These are phyloP conservation scores for Abortiporus biennis DNA, from an alignment of 1,284 basidiomycete species.

Conservation along the genomic window DNA sequence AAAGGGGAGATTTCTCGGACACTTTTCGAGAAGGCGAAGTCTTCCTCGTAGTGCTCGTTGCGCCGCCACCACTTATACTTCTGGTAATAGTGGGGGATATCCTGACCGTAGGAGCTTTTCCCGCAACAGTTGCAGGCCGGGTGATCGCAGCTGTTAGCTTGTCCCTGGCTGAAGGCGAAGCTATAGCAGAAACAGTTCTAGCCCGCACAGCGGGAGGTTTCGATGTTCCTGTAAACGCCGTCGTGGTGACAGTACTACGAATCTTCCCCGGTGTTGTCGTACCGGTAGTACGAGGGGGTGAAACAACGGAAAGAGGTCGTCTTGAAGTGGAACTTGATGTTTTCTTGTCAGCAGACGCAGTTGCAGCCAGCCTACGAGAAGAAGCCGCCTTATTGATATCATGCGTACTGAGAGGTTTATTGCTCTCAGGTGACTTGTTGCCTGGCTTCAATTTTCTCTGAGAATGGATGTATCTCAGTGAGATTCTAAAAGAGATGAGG, in stretches of 20 bases:
- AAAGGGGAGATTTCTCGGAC: too few relatives aligned
- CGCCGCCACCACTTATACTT: too few relatives aligned
- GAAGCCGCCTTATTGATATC: constrained; percentile 18
- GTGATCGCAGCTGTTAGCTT: neutral
- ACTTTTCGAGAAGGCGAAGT: too few relatives aligned
- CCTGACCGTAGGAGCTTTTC: constrained; percentile 5
- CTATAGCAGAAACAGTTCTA: constrained; percentile 8
- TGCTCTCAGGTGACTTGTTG: neutral
- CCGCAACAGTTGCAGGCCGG: constrained; percentile 7
- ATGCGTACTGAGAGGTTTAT: constrained; percentile 19
- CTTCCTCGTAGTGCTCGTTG: too few relatives aligned
- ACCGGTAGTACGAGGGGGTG: constrained; percentile 11
- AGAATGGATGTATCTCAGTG: neutral
- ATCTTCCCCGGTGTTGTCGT: neutral
- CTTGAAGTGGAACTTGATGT: neutral
- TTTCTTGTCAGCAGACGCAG: constrained; percentile 10
- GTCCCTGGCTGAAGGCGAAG: neutral
- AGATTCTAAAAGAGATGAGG: too few relatives aligned
- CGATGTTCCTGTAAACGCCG: neutral
- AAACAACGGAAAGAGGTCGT: constrained; percentile 9
- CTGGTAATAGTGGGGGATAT: too few relatives aligned
- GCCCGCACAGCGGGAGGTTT: constrained; percentile 6
- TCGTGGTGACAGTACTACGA: neutral
- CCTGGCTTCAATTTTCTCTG: neutral
- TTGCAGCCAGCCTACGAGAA: constrained; percentile 8